Percentiles rank a stretch among this genome's conserved stretches.
phyloP scores from a whole-genome alignment of 2,329 filamentous ascomycete genomes.

The Colletotrichum zoysiae region DNA sequence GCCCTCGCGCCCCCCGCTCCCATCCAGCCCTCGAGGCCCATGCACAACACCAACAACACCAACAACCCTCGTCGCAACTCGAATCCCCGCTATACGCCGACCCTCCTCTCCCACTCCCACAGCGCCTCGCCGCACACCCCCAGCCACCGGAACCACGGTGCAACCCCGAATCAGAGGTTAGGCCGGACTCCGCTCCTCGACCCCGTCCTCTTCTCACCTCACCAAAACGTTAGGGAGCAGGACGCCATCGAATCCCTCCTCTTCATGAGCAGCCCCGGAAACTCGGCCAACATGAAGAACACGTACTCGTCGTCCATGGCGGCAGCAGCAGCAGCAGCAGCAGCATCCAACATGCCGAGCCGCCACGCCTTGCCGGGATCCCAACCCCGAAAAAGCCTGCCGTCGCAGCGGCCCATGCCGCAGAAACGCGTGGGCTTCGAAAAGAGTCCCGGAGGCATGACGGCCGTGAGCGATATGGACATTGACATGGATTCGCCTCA shows the following conservation, averaged over 20 bases:
- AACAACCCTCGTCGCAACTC: conserved; percentile 62
- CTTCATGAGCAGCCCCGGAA: conserved; percentile 85
- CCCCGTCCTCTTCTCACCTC: conserved; percentile 74
- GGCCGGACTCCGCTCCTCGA: conserved; percentile 57
- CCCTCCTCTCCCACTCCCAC: conserved; percentile 63
- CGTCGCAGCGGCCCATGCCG: conserved; percentile 60
- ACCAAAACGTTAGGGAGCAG: conserved; percentile 79
- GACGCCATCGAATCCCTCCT: conserved; percentile 85
- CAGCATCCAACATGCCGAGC: conserved; percentile 27
- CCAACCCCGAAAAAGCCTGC: conserved; percentile 65
- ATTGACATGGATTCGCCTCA: conserved; percentile 52
- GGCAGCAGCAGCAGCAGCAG: conserved; percentile 43
- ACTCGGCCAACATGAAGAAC: conserved; percentile 73
- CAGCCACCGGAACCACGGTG: conserved; percentile 1
- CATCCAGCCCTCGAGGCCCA: conserved; percentile 62
- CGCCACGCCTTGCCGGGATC: conserved; percentile 60
- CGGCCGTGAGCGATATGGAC: conserved; percentile 62
- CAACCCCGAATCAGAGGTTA: conserved; percentile 51
- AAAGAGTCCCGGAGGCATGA: conserved; percentile 55
- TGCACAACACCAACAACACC: conserved; percentile 45
- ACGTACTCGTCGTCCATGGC: conserved; percentile 59
- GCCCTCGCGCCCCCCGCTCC: conserved; percentile 66
- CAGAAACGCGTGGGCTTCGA: conserved; percentile 63
- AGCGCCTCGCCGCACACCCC: conserved; percentile 58
- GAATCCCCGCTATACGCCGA: conserved; percentile 61